Percentiles rank a stretch among this genome's conserved stretches.
Conservation (phyloP, 306 rosid genomes). For the Dryas alaskensis region DNA sequence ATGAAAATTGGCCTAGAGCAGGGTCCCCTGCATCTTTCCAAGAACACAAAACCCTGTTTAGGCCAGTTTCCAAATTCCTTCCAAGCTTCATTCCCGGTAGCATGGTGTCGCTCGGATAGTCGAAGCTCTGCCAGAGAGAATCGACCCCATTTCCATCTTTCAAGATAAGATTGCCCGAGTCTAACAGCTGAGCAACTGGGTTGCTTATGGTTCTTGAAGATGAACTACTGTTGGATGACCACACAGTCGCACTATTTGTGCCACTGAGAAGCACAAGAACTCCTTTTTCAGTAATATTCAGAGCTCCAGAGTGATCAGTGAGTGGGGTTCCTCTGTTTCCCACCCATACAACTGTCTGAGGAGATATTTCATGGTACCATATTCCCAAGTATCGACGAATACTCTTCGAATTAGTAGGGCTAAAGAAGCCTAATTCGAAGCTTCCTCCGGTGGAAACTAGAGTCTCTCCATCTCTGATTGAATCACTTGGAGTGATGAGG, state of each 20-base stretch:
- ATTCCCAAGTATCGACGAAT: slow-evolving; percentile 14
- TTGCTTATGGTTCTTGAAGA: slow-evolving; percentile 20
- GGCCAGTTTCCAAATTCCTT: slow-evolving; percentile 37
- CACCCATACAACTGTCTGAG: slow-evolving; percentile 45
- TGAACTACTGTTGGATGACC: slow-evolving; percentile 28
- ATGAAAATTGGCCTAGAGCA: slow-evolving; percentile 39
- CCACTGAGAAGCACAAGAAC: slow-evolving; percentile 21
- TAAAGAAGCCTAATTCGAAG: slow-evolving; percentile 29
- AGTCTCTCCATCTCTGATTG: not conserved
- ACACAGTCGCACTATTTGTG: slow-evolving; percentile 14
- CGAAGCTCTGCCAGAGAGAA: slow-evolving; percentile 56
- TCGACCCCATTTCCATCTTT: slow-evolving; percentile 24
- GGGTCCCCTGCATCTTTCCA: slow-evolving; percentile 51
- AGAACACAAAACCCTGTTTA: slow-evolving; percentile 29
- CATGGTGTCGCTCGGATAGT: slow-evolving; percentile 51
- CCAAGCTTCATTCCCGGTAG: slow-evolving; percentile 62
- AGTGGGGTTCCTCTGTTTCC: slow-evolving; percentile 43
- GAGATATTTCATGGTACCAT: slow-evolving; percentile 12
- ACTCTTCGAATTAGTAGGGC: slow-evolving; percentile 5
- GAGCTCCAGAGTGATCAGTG: slow-evolving; percentile 36
- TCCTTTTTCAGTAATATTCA: slow-evolving; percentile 23
- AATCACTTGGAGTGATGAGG: not conserved
- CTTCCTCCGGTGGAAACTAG: not conserved
- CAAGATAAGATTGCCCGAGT: slow-evolving; percentile 51
- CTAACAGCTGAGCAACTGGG: slow-evolving; percentile 40